Evolutionary conservation across 306 rosid genomes (phyloP), one percentile per base, ranked within the genome.

Genomic region (Morella rubra): DNA sequence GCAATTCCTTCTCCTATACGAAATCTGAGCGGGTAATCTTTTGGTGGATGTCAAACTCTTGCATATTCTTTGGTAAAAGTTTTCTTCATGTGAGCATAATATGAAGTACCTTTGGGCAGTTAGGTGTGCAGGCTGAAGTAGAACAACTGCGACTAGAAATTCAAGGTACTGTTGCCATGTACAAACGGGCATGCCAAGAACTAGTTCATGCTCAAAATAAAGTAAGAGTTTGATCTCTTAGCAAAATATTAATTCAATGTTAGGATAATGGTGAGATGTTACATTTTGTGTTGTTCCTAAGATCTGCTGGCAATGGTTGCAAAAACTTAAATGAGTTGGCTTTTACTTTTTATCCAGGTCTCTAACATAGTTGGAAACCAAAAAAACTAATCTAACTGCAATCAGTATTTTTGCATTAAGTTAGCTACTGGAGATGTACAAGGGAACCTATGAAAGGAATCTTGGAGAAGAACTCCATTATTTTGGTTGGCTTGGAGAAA

Each of bases 101-200:
- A 51, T 51, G 54, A 76, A 58, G 61, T 69, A 67, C 41, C 49
- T 40, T 69, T 62, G 67, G 75, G 89, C 86, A 86, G 96, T 87
- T 82, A 71, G 77, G 68, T 78, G 70, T 80, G 80, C 88, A 83
- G 81, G 84, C 70, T 42, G 89, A 95, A 88, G 84, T 79, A 45
- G 92, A 86, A 70, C 80, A 72, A 55, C 81, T 95, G 82, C 92
- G 88, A 78, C 82, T 76, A 80, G 97, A 95, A 84, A 83, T 95
- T 80, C 97, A 84, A 78, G 87, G 78, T 84, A 89, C 96, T 9
- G 73, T 89, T 81, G 75, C 87, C 81, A 80, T 92, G 98, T 90
- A 95, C 73, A 88, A 80, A 86, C 85, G 81, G 46, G 90, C 87
- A 47, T 90, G 98, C 81, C 89, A 82, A 88, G 97, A 90, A 56